These are phyloP conservation scores for Neofusicoccum ribis DNA, from an alignment of 2,329 filamentous ascomycete genomes.

Conservation along the genomic window DNA sequence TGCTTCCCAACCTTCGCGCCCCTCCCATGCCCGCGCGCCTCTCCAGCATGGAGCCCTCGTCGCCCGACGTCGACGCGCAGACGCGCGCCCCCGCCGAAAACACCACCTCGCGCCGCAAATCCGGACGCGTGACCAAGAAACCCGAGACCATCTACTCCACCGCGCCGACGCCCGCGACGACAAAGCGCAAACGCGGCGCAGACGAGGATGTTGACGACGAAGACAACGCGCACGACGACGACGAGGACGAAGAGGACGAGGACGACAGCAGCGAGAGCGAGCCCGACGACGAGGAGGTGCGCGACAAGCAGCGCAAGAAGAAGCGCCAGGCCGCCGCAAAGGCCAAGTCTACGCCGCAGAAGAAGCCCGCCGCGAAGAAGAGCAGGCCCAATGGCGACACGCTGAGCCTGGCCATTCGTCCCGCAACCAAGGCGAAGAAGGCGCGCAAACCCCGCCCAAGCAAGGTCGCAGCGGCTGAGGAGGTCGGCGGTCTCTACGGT, in stretches of 20 bases:
- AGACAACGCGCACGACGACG: not conserved
- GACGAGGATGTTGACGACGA: conserved; percentile 31
- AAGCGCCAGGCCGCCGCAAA: conserved; percentile 23
- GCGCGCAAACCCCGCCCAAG: conserved; percentile 47
- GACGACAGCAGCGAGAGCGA: conserved; percentile 38
- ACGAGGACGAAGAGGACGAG: conserved; percentile 20
- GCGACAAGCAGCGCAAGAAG: conserved; percentile 33
- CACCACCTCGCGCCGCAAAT: conserved; percentile 36
- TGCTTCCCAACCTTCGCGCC: not conserved
- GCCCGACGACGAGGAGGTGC: conserved; percentile 42
- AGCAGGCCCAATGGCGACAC: conserved; percentile 56
- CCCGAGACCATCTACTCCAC: conserved; percentile 35
- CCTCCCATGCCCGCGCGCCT: conserved; percentile 21
- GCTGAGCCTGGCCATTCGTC: conserved; percentile 55
- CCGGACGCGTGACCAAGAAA: conserved; percentile 42
- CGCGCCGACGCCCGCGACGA: conserved; percentile 30
- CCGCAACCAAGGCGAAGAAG: conserved; percentile 47
- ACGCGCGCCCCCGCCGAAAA: conserved; percentile 18
- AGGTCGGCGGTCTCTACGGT: conserved; percentile 60
- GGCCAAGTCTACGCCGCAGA: conserved; percentile 26
- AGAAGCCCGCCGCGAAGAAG: conserved; percentile 52
- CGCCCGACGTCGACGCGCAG: conserved; percentile 21
- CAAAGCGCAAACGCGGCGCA: conserved; percentile 38
- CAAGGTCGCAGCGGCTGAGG: conserved; percentile 53
- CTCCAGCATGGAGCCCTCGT: conserved; percentile 23